Percentiles rank a stretch among this genome's conserved stretches.
These are phyloP conservation scores for Farysia itapuensis DNA, from an alignment of 1,284 basidiomycete species.

Conservation along the genomic window DNA sequence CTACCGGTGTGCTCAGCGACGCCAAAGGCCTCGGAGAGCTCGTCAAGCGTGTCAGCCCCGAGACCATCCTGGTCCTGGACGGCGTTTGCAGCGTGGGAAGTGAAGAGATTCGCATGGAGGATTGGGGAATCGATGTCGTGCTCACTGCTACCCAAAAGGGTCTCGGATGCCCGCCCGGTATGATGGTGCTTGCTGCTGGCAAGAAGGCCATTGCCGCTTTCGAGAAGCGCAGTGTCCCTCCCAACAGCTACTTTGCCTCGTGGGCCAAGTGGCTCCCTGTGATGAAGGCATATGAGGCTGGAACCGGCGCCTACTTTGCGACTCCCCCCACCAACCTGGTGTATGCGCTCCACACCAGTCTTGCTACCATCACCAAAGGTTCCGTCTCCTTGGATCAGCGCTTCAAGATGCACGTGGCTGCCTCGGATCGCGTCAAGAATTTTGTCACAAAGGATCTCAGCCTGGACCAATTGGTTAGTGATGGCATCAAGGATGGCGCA, in stretches of 20 bases:
- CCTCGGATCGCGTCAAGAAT: constrained; percentile 74
- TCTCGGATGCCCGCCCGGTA: constrained; percentile 88
- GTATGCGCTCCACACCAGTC: constrained; percentile 81
- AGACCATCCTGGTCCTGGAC: constrained; percentile 83
- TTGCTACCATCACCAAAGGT: constrained; percentile 70
- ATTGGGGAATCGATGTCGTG: constrained; percentile 89
- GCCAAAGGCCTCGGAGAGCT: constrained; percentile 76
- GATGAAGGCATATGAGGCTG: constrained; percentile 59
- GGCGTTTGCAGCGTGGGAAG: constrained; percentile 94
- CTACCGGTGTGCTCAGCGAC: constrained; percentile 77
- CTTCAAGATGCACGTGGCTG: constrained; percentile 75
- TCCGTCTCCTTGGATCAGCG: constrained; percentile 73
- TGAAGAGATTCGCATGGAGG: constrained; percentile 90
- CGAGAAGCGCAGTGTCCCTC: constrained; percentile 71
- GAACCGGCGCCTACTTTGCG: constrained; percentile 54
- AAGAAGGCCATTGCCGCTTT: constrained; percentile 77
- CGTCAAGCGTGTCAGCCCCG: constrained; percentile 77
- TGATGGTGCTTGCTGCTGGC: constrained; percentile 82
- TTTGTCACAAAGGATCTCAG: constrained; percentile 69
- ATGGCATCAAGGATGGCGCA: constrained; percentile 55
- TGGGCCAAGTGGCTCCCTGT: constrained; percentile 58
- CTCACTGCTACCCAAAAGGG: constrained; percentile 93
- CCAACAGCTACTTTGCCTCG: constrained; percentile 80
- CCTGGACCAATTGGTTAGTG: constrained; percentile 62
- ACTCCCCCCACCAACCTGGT: constrained; percentile 82